Base-by-base conservation (phyloP, 2,329 filamentous ascomycete species). In the Aspergillus ochraceoroseus region DNA sequence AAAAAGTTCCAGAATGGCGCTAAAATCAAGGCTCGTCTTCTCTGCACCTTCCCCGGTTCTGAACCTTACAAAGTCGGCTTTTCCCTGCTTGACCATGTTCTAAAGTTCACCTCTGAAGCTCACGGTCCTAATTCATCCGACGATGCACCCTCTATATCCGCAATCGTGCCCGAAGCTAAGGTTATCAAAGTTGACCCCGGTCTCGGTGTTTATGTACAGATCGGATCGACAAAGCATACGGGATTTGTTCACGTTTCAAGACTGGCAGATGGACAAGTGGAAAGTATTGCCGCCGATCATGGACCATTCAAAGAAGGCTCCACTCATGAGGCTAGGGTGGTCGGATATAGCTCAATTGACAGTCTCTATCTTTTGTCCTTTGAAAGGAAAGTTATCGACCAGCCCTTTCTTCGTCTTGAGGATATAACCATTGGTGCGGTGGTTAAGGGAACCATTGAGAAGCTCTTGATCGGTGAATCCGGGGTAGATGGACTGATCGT, bases 241-340 rank as follows among this genome's bases (percentile, higher is more conserved):
- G 87, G 87, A 7, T 98, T 95, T 57, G 88, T 94, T 14, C 92
- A 98, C 63, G 94, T 98, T 50, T 98, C 92, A 1, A 80, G 86
- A 49, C 77, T 98, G 46, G 85, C 90, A 44, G 90, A 98, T 61
- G 83, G 83, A 52, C 94, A 92, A 62, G 77, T 95, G 38, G 92
- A 96, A 48, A 79, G 78, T 1, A 72, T 98, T 4, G 85, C 86
- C 9, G 79, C 87, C 48, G 73, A 79, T 3, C 81, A 80, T 12
- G 92, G 92, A 0, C 75, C 83, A 2, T 95, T 82, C 70, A 85
- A 87, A 63, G 60, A 85, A 13, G 87, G 80, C 27, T 83, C 88
- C 0, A 77, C 76, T 11, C 92, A 98, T 65, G 79, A 81, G 36
- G 87, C 84, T 27, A 82, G 92, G 45, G 75, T 98, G 7, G 70